Evolutionary conservation across 1,284 basidiomycete species (phyloP).

Genomic region (Ustilago crameri): DNA sequence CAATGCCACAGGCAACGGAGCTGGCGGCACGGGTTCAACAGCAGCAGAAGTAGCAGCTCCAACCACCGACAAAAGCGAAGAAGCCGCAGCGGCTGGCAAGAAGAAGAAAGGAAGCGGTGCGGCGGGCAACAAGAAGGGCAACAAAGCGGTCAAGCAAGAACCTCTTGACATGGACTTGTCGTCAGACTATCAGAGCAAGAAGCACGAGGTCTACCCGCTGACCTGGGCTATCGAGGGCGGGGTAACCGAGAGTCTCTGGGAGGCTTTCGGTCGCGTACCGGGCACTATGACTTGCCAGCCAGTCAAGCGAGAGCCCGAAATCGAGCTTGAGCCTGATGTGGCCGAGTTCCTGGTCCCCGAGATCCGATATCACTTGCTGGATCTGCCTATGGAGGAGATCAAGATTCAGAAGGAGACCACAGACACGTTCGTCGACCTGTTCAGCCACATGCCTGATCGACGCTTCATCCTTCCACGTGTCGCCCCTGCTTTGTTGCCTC

Average conservation of each 20-base stretch:
- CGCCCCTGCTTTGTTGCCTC: slow-evolving; percentile 31
- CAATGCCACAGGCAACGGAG: slow-evolving; percentile 1
- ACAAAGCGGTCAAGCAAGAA: slow-evolving; percentile 33
- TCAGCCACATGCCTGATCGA: slow-evolving; percentile 43
- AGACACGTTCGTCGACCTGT: slow-evolving; percentile 46
- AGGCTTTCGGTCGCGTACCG: slow-evolving; percentile 58
- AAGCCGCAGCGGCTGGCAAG: slow-evolving; percentile 13
- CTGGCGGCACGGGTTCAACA: slow-evolving; percentile 3
- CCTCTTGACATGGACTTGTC: slow-evolving; percentile 3
- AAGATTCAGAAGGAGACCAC: slow-evolving; percentile 52
- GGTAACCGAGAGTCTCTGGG: slow-evolving; percentile 61
- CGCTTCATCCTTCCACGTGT: slow-evolving; percentile 35
- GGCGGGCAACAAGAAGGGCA: slow-evolving; percentile 26
- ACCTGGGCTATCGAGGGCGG: slow-evolving; percentile 51
- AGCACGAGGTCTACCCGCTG: slow-evolving; percentile 56
- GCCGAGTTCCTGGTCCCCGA: slow-evolving; percentile 53
- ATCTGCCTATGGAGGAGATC: slow-evolving; percentile 50
- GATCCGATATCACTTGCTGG: slow-evolving; percentile 48
- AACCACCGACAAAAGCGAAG: slow-evolving; percentile 16
- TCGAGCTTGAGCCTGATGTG: slow-evolving; percentile 51
- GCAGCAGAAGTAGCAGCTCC: slow-evolving; percentile 21
- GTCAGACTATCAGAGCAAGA: slow-evolving; percentile 32
- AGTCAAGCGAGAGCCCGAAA: slow-evolving; percentile 48
- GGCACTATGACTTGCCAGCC: slow-evolving; percentile 56
- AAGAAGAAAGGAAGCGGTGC: slow-evolving; percentile 26